These are phyloP conservation scores for Cladosporium sp. DNA, from an alignment of 2,329 filamentous ascomycete species.

Conservation along the genomic window DNA sequence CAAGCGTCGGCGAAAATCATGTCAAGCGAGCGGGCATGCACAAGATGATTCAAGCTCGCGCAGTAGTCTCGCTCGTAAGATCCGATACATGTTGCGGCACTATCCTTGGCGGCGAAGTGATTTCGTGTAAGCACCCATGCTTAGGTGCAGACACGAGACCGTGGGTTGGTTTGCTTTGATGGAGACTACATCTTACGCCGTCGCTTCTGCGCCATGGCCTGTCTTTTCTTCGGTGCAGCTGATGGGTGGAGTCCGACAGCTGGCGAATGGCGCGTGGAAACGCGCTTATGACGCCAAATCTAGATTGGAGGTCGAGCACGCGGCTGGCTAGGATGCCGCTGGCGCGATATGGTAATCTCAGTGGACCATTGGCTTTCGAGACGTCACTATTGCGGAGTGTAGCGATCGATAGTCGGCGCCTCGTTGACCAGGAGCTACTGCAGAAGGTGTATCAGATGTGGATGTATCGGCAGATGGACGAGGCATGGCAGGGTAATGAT, in stretches of 20 bases:
- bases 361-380: slow-evolving; percentile 8
- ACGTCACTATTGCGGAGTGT: slow-evolving; percentile 10
- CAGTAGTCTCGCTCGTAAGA: slow-evolving; percentile 4
- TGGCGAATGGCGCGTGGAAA: slow-evolving; percentile 10
- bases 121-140: slow-evolving; percentile 2
- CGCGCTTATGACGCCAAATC: slow-evolving; percentile 7
- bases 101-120: slow-evolving; percentile 1
- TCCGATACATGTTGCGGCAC: slow-evolving; percentile 6
- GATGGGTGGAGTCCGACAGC: slow-evolving; percentile 1
- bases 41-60: slow-evolving; percentile 7
- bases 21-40: slow-evolving; percentile 1
- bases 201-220: background rate
- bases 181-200: slow-evolving; percentile 7
- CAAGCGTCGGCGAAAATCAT: slow-evolving; percentile 3
- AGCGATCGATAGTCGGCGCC: background rate
- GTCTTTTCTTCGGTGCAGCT: slow-evolving; percentile 1
- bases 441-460: background rate
- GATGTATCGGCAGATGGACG: background rate
- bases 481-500: background rate
- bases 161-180: background rate
- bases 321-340: slow-evolving; percentile 6
- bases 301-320: slow-evolving; percentile 8
- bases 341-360: slow-evolving; percentile 10
- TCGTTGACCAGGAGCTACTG: background rate
- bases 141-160: background rate